Base-by-base conservation (phyloP, 2,329 filamentous ascomycete species). In the Trichoderma polysporum region DNA sequence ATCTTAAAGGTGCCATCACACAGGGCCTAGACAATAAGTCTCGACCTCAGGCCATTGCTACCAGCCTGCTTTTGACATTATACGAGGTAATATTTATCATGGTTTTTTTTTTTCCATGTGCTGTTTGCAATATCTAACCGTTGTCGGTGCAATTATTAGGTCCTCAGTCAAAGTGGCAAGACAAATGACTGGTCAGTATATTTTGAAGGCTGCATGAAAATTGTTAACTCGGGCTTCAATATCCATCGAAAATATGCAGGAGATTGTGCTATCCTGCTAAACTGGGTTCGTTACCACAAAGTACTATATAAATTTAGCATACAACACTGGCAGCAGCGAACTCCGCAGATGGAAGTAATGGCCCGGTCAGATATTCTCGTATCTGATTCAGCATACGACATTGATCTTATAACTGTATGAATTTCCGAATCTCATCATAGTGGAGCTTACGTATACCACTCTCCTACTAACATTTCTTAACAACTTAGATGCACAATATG, bases 261-360 rank as follows among this genome's bases (percentile, higher is more conserved):
- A 50, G 66, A 68, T 5, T 59, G 63, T n/a, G 61, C 66, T 4
- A 58, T 60, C 2, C 35, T 68, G 17, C 52, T 68, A 8, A 57
- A 68, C 17, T 68, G 66, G 66, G 62, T 68, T n/a, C 63, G 63
- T 41, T 68, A 68, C 6, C 66, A 68, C 10, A 66, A 68, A 45
- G 61, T 59, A 10, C 45, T 68, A 25, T 68, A 68, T 19, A 68
- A 68, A n/a, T 66, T 68, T 31, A 68, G 66, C 25, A 66, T 68
- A 9, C 54, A 68, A 47, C 66, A 68, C 27, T 68, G 66, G 66
- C 50, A 63, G n/a, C 66, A 67, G 15, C 41, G 66, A n/a, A 67
- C 59, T 25, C 59, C 49, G 1, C 58, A 67, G 31, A 57, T 67
- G 66, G 52, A 63, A 39, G 13, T 31, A 22, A 54, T 67, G 37